A percentile compares a stretch with the other conserved stretches of the same genome.
phyloP scores from a whole-genome alignment of 495 filamentous ascomycete species.

The Xylaria venustula region DNA sequence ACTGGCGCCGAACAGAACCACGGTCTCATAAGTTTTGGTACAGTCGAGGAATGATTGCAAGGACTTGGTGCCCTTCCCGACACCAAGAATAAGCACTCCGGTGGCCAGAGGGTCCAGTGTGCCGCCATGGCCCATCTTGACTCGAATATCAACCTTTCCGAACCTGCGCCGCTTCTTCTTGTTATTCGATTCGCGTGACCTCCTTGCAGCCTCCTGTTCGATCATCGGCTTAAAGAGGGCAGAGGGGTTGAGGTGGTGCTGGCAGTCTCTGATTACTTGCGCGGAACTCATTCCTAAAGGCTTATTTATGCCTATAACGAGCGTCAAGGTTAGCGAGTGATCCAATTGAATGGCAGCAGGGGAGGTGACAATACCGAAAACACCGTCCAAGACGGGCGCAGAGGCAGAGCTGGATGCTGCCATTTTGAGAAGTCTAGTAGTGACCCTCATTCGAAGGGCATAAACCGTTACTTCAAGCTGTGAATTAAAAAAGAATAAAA shows the following conservation, averaged over 20 bases:
- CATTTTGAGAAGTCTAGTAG: slow-evolving; percentile 39
- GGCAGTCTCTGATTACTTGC: slow-evolving; percentile 80
- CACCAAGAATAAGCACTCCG: slow-evolving; percentile 83
- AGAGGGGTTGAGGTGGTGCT: slow-evolving; percentile 79
- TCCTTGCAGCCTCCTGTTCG: slow-evolving; percentile 50
- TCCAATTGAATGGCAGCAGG: neutral
- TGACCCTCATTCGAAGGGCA: slow-evolving; percentile 24
- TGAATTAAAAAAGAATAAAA: no score
- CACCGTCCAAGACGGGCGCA: slow-evolving; percentile 65
- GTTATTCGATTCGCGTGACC: slow-evolving; percentile 51
- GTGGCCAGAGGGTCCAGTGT: slow-evolving; percentile 94
- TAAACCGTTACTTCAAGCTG: neutral
- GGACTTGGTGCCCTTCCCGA: slow-evolving; percentile 84
- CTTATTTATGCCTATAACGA: slow-evolving; percentile 78
- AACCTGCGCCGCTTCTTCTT: slow-evolving; percentile 54
- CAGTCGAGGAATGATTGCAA: slow-evolving; percentile 76
- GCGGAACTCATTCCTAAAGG: slow-evolving; percentile 80
- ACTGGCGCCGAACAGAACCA: slow-evolving; percentile 85
- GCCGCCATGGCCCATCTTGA: slow-evolving; percentile 96
- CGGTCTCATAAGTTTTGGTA: slow-evolving; percentile 88
- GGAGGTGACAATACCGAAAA: slow-evolving; percentile 58
- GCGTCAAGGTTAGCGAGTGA: neutral
- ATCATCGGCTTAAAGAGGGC: slow-evolving; percentile 72
- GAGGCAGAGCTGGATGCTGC: slow-evolving; percentile 47
- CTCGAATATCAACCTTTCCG: slow-evolving; percentile 56